Evolutionary conservation across 768 basidiomycete species (phyloP), one percentile per base, ranked within the genome.

Genomic region (Melanogaster broomeanus): DNA sequence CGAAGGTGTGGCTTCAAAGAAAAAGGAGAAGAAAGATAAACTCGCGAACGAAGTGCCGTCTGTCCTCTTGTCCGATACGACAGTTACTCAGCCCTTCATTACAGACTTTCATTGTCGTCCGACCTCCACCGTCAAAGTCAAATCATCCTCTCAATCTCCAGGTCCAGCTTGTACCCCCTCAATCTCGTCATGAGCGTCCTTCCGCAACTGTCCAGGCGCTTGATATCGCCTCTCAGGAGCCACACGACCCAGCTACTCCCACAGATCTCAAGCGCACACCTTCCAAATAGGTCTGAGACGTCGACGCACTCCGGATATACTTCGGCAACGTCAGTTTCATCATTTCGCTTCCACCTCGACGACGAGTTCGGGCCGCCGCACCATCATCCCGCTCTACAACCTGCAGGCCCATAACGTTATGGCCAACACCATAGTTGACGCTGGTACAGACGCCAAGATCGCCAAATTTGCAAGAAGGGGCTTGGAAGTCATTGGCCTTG

Each of bases 111-210:
- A 90, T 95, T 51, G 84, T 96, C 63, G 94, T 96, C 49, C 84
- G 90, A 44, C 94, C 94, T 5, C 93, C 93, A 3, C 91, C 92
- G 1, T 83, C 89, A 6, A 84, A 85, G 60, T 77, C 82, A n/a
- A 89, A 88, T 55, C 91, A 95, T 57, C 88, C 93, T 1, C 76
- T 95, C 39, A 94, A 95, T 65, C 77, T 96, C 1, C 94, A 97
- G 61, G 85, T 97, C 11, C 94, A 97, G 67, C 85, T 97, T 37
- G 87, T 96, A 1, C 90, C 90, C 6, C 37, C 78, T 72, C 57
- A 72, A 72, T 47, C 82, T 73, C 51, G 76, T 67, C 22, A 64
- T 55, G 72, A 74, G 16, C 71, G 69, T 16, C 65, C 66, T 22
- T 61, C 69, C 5, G 66, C 69, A 10, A 72, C 65, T 40, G 68